A percentile compares a stretch with the other conserved stretches of the same genome.
phyloP scores from a whole-genome alignment of 108 stramenopile species.

The Skeletonema marinoi region DNA sequence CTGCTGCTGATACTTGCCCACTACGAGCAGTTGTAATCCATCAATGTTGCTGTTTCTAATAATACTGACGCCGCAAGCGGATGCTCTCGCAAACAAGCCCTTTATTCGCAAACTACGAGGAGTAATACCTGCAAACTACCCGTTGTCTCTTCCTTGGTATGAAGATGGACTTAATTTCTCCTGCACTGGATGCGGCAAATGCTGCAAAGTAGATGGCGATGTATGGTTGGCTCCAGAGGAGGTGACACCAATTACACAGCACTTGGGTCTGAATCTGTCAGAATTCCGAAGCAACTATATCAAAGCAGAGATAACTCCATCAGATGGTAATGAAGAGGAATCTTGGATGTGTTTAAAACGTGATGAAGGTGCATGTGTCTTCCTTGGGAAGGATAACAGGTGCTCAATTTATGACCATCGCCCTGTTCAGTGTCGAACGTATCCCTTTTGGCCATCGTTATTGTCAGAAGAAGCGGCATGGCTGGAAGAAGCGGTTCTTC shows the following conservation, averaged over 20 bases:
- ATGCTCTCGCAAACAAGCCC: constrained; percentile 2
- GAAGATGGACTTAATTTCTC: constrained; percentile 33
- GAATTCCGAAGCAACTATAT: constrained; percentile 23
- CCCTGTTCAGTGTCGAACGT: constrained; percentile 61
- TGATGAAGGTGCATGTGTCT: constrained; percentile 39
- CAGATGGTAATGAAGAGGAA: constrained; percentile 15
- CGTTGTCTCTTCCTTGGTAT: constrained; percentile 40
- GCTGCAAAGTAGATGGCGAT: constrained; percentile 65
- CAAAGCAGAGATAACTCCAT: constrained; percentile 17
- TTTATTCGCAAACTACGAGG: constrained; percentile 26
- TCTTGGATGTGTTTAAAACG: constrained; percentile 51
- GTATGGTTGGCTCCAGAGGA: constrained; percentile 67
- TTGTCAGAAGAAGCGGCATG: constrained; percentile 40
- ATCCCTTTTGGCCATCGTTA: constrained; percentile 70
- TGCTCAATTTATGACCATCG: constrained; percentile 63
- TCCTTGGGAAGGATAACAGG: constrained; percentile 34
- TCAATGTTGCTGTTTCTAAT: neutral
- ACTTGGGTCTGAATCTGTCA: constrained; percentile 23
- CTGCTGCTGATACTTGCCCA: neutral
- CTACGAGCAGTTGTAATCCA: neutral
- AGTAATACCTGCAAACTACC: neutral
- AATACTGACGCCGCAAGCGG: neutral
- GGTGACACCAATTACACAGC: constrained; percentile 14
- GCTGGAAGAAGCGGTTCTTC: constrained; percentile 50
- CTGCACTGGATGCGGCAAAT: constrained; percentile 72